phyloP scores from a whole-genome alignment of 805 yeast genomes.

The Candida odintsovae region DNA sequence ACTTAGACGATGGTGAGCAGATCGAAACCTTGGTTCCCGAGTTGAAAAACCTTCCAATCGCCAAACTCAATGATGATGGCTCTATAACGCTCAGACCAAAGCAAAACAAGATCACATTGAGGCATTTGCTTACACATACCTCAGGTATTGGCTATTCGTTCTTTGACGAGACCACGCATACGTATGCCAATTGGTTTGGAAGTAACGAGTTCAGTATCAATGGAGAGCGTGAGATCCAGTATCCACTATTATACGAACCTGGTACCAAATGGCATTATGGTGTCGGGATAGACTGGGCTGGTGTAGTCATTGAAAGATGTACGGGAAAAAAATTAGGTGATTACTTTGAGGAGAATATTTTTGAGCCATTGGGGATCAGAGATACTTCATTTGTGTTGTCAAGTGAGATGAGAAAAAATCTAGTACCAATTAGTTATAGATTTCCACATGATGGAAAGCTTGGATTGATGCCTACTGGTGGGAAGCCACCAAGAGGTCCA shows the following conservation, averaged over 20 bases:
- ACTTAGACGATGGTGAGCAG: constrained; percentile 27
- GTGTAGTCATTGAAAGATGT: constrained; percentile 26
- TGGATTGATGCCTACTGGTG: constrained; percentile 7
- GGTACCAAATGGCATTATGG: constrained; percentile 34
- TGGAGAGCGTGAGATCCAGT: constrained; percentile 10
- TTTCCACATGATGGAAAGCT: constrained; percentile 11
- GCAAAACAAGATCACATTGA: constrained; percentile 27
- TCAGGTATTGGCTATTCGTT: constrained; percentile 33
- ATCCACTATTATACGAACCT: constrained; percentile 30
- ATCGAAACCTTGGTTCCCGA: constrained; percentile 28
- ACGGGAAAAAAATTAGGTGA: constrained; percentile 26
- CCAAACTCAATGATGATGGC: constrained; percentile 22
- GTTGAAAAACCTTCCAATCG: constrained; percentile 22
- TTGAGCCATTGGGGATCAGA: constrained; percentile 26
- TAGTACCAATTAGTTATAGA: constrained; percentile 21
- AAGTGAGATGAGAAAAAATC: constrained; percentile 11
- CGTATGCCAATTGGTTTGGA: constrained; percentile 17
- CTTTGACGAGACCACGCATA: constrained; percentile 20
- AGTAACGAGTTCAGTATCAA: constrained; percentile 14
- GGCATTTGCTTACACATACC: constrained; percentile 32
- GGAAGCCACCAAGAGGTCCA: constrained; percentile 5
- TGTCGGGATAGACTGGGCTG: constrained; percentile 32
- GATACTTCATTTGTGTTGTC: constrained; percentile 24
- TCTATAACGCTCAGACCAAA: constrained; percentile 18
- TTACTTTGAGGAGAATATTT: constrained; percentile 24